Conservation (phyloP, 371 early-diverging fungal species). For the Actinomortierella wolfii region DNA sequence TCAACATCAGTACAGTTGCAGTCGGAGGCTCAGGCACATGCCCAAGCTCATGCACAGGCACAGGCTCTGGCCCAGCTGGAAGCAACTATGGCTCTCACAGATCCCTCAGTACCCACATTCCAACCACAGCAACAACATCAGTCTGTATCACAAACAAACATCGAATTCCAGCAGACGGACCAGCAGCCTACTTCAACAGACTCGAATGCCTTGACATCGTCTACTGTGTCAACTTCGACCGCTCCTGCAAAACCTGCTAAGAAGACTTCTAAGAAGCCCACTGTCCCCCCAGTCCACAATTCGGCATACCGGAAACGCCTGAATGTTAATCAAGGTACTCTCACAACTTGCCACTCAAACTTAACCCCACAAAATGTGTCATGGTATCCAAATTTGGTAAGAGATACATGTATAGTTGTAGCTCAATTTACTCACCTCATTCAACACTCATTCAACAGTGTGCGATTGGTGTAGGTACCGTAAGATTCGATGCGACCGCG, state of each 20-base stretch:
- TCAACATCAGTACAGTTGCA: no score
- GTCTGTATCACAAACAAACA: background rate
- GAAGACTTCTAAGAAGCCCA: conserved; percentile 18
- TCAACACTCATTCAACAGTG: conserved; percentile 9
- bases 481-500: conserved; percentile 44
- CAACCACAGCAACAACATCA: conserved; percentile 4
- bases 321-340: conserved; percentile 44
- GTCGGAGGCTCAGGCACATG: no score
- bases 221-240: background rate
- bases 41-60: no score
- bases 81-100: no score
- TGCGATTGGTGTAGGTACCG: conserved; percentile 48
- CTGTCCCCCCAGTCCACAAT: conserved; percentile 26
- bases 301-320: conserved; percentile 39
- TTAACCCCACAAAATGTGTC: conserved; percentile 2
- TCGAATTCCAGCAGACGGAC: background rate
- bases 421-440: background rate
- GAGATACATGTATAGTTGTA: background rate
- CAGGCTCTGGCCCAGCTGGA: no score
- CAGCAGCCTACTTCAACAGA: background rate
- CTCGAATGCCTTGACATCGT: background rate
- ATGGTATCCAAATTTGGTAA: background rate
- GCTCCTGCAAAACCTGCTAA: no score
- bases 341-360: background rate
- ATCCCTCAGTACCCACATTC: background rate